These are phyloP conservation scores for Areca catechu DNA, from an alignment of 176 grass and related monocot genomes.

Conservation along the genomic window DNA sequence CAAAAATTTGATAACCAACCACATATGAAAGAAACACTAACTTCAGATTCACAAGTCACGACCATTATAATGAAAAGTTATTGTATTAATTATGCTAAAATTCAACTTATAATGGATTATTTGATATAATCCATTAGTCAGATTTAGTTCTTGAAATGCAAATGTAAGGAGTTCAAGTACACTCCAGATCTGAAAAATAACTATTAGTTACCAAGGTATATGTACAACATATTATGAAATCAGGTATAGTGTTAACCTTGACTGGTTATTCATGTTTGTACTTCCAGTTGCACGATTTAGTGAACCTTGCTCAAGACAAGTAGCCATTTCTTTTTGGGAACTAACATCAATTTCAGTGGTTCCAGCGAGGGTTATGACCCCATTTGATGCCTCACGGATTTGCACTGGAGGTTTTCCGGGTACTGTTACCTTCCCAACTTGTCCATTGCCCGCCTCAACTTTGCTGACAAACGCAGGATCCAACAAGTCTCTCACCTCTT, in stretches of 20 bases:
- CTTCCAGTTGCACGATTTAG: constrained; percentile 78
- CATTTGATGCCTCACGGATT: constrained; percentile 92
- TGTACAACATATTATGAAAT: too few relatives aligned
- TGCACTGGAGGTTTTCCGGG: constrained; percentile 80
- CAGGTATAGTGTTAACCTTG: constrained; percentile 44
- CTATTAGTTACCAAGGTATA: too few relatives aligned
- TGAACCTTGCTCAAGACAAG: constrained; percentile 91
- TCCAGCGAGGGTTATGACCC: constrained; percentile 92
- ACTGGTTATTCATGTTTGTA: constrained; percentile 98
- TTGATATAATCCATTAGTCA: too few relatives aligned
- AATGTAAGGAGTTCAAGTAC: too few relatives aligned
- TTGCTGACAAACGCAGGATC: constrained; percentile 51
- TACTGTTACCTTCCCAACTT: constrained; percentile 40
- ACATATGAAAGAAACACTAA: too few relatives aligned
- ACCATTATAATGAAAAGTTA: too few relatives aligned
- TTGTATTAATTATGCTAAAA: too few relatives aligned
- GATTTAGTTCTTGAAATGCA: too few relatives aligned
- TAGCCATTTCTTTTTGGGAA: constrained; percentile 80
- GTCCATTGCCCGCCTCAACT: constrained; percentile 57
- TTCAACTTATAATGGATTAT: too few relatives aligned
- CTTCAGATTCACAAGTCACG: too few relatives aligned
- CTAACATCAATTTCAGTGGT: constrained; percentile 78
- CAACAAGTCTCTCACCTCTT: constrained; percentile 94
- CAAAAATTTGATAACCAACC: too few relatives aligned
- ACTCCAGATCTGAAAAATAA: too few relatives aligned